phyloP scores from a whole-genome alignment of 1,284 basidiomycete genomes.

The Austroboletus niveus region DNA sequence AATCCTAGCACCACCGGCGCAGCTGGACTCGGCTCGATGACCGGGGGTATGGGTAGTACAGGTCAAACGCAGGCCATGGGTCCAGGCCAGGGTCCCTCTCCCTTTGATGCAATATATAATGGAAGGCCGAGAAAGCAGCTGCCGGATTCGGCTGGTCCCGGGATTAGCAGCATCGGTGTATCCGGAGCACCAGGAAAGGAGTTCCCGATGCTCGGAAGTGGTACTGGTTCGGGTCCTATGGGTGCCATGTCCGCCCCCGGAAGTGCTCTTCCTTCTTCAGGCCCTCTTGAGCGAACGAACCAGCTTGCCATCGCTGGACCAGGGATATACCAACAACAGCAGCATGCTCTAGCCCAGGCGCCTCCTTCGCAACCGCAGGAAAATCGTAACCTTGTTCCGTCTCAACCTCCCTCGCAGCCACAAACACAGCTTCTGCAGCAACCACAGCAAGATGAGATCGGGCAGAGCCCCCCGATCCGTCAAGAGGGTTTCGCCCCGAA shows the following conservation, averaged over 20 bases:
- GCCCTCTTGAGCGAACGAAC: conserved; percentile 51
- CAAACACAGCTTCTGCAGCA: conserved; percentile 34
- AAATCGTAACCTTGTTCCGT: conserved; percentile 10
- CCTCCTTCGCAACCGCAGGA: conserved; percentile 27
- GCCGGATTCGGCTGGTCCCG: conserved; percentile 49
- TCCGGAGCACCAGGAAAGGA: conserved; percentile 50
- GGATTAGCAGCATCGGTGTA: conserved; percentile 4
- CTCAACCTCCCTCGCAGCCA: conserved; percentile 26
- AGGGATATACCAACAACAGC: conserved; percentile 42
- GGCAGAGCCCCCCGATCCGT: conserved; percentile 14
- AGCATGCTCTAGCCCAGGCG: conserved; percentile 19
- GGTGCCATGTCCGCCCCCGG: conserved; percentile 50
- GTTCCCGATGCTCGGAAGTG: conserved; percentile 61
- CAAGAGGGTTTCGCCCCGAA: conserved; percentile 34
- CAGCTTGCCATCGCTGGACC: conserved; percentile 42
- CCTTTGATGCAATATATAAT: conserved; percentile 73
- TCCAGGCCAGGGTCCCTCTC: conserved; percentile 37
- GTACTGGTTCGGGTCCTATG: conserved; percentile 30
- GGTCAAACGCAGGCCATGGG: conserved; percentile 16
- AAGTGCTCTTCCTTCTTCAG: conserved; percentile 44
- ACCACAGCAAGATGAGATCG: conserved; percentile 20
- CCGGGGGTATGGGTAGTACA: conserved; percentile 9
- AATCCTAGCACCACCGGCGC: conserved; percentile 16
- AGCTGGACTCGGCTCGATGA: conserved; percentile 14
- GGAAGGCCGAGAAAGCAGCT: conserved; percentile 75